Percentiles rank a stretch among this genome's conserved stretches.
Evolutionary conservation across 2,329 filamentous ascomycete species (phyloP).

Genomic region (Colletotrichum sp.): DNA sequence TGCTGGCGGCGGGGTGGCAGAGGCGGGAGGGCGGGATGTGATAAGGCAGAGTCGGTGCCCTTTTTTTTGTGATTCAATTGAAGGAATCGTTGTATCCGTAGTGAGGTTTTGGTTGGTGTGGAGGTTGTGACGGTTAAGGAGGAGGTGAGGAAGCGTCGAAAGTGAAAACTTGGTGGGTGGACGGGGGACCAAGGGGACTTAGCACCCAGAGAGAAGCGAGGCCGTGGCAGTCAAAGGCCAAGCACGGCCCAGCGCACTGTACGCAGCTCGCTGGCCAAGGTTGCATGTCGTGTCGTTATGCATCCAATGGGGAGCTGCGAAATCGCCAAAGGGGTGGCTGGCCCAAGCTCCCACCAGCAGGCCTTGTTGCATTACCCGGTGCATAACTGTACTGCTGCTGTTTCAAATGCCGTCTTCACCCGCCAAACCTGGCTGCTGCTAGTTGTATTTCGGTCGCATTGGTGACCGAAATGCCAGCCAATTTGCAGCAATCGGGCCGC

Average conservation of each 20-base stretch:
- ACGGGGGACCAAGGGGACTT: background rate
- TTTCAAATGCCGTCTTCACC: background rate
- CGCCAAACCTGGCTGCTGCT: background rate
- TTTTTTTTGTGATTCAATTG: constrained; percentile 17
- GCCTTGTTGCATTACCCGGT: background rate
- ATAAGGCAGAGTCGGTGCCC: background rate
- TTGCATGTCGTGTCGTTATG: constrained; percentile 10
- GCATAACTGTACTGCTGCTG: background rate
- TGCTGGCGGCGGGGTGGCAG: background rate
- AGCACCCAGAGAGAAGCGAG: background rate
- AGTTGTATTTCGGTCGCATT: background rate
- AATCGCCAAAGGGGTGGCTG: background rate
- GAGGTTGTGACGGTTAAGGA: constrained; percentile 20
- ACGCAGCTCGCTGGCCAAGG: background rate
- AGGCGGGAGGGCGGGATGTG: background rate
- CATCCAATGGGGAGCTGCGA: background rate
- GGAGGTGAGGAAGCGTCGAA: constrained; percentile 6
- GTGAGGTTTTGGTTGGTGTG: constrained; percentile 11
- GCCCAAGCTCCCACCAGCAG: background rate
- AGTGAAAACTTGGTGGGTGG: constrained; percentile 6
- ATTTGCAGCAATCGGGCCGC: background rate
- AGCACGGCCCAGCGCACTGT: background rate
- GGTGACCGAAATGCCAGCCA: background rate
- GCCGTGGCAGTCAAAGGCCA: background rate
- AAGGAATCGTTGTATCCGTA: constrained; percentile 24